Evolutionary conservation across 2,329 filamentous ascomycete genomes (phyloP).

Genomic region (Drechslerella dactyloides): DNA sequence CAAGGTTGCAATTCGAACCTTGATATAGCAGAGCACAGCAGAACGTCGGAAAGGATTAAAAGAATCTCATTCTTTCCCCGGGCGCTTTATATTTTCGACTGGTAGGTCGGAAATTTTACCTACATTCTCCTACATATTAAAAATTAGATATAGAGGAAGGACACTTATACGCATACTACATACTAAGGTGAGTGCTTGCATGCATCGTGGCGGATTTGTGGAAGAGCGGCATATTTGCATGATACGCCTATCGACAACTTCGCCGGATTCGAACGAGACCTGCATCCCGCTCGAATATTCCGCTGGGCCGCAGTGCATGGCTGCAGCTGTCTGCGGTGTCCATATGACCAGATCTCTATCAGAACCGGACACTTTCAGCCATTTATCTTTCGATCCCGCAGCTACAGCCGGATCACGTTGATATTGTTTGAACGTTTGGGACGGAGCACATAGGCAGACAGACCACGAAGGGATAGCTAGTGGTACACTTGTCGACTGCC

Average conservation of each 20-base stretch:
- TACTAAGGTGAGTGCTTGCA: not conserved
- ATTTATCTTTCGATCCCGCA: slow-evolving; percentile 3
- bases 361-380: slow-evolving; percentile 1
- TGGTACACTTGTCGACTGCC: no score
- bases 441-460: no score
- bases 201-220: not conserved
- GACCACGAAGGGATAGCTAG: no score
- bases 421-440: not conserved
- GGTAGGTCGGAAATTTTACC: no score
- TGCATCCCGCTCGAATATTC: not conserved
- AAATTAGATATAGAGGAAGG: no score
- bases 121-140: no score
- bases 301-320: slow-evolving; percentile 6
- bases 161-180: no score
- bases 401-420: slow-evolving; percentile 3
- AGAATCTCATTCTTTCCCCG: no score
- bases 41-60: no score
- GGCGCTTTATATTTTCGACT: no score
- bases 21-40: no score
- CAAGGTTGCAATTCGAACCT: no score
- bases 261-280: slow-evolving; percentile 1
- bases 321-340: not conserved
- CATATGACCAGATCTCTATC: slow-evolving; percentile 8
- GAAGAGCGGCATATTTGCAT: not conserved
- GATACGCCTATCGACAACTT: not conserved